A percentile compares a stretch with the other conserved stretches of the same genome.
These are phyloP conservation scores for Zopfia rhizophila DNA, from an alignment of 2,329 filamentous ascomycete species.

Conservation along the genomic window DNA sequence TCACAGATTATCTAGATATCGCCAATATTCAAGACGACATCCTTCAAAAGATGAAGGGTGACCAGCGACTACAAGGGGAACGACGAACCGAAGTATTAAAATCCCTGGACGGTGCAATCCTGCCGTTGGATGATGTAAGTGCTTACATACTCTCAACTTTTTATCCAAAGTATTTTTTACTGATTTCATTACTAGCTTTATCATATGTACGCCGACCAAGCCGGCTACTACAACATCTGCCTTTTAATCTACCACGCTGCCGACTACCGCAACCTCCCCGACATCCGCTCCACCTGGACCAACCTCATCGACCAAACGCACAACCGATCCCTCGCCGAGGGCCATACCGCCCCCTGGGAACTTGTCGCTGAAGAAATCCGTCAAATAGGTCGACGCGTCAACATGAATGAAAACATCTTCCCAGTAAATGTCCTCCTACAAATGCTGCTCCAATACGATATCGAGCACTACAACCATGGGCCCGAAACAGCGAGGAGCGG, in stretches of 20 bases:
- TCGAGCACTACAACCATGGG: constrained; percentile 63
- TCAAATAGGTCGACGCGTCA: constrained; percentile 65
- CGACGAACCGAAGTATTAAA: constrained; percentile 72
- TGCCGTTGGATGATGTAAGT: constrained; percentile 79
- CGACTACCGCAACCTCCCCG: constrained; percentile 87
- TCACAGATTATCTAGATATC: constrained; percentile 87
- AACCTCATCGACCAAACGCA: constrained; percentile 77
- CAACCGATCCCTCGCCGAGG: constrained; percentile 58
- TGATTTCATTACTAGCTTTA: constrained; percentile 73
- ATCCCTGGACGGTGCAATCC: constrained; percentile 80
- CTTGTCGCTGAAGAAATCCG: constrained; percentile 71
- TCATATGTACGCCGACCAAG: constrained; percentile 89
- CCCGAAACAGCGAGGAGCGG: constrained; percentile 18
- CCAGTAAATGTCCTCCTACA: constrained; percentile 58
- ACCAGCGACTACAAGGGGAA: constrained; percentile 73
- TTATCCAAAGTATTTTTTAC: constrained; percentile 26
- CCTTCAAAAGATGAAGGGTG: constrained; percentile 78
- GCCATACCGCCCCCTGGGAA: constrained; percentile 73
- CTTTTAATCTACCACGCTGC: constrained; percentile 91
- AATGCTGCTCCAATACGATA: constrained; percentile 47
- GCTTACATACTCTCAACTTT: not conserved
- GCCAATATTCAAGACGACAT: constrained; percentile 96
- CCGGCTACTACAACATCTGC: constrained; percentile 92
- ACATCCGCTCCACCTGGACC: constrained; percentile 86
- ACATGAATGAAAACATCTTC: constrained; percentile 66